phyloP scores from a whole-genome alignment of 202 grass and related monocot species.

The Zizania palustris region DNA sequence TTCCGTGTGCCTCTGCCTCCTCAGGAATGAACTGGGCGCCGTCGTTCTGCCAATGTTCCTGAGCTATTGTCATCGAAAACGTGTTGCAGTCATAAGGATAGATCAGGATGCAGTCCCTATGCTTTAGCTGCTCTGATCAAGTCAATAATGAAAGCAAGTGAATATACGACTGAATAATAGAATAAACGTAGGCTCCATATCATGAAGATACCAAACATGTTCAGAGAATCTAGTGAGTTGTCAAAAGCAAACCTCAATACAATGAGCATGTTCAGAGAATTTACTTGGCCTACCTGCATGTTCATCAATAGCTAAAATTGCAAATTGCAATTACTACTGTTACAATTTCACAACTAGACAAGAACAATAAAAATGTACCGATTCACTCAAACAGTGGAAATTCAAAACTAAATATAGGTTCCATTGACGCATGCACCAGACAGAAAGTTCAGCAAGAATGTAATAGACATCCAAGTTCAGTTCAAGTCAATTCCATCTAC shows the following conservation, averaged over 20 bases:
- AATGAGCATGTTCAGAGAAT: no score
- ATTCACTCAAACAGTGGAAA: background rate
- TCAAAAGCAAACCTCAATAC: no score
- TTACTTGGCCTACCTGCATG: no score
- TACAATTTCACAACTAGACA: background rate
- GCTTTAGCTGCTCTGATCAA: no score
- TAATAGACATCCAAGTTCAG: background rate
- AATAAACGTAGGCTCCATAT: no score
- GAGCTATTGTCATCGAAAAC: background rate
- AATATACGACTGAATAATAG: no score
- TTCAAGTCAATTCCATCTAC: conserved; percentile 14
- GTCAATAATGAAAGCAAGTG: no score
- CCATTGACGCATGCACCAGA: background rate
- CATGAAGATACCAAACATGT: no score
- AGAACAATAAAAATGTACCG: background rate
- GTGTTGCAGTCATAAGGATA: background rate
- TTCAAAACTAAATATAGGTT: conserved; percentile 1
- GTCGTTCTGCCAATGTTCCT: background rate
- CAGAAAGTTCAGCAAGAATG: conserved; percentile 9
- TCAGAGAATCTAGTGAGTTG: no score
- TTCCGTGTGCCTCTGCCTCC: background rate
- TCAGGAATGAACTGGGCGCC: background rate
- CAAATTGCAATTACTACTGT: background rate
- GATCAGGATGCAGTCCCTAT: background rate
- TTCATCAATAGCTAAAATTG: no score